Base-by-base conservation (phyloP, 257 asterid species). In the Scutellaria galericulata region DNA sequence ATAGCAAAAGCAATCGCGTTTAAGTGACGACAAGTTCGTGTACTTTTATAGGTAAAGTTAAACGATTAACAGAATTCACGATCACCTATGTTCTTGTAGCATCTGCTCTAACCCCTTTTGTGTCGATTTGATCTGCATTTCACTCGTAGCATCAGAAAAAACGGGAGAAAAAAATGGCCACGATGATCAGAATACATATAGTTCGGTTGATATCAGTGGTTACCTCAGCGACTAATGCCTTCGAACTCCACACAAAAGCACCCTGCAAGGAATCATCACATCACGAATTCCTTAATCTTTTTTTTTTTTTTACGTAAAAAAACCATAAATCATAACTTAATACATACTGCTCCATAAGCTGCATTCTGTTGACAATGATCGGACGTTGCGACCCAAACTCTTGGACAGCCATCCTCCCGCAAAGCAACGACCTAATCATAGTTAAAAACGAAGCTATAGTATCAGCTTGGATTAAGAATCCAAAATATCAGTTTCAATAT, bases 351-450 rank as follows among this genome's bases (percentile, higher is more conserved):
- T 77, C 97, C 97, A 80, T 88, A 75, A 65, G 97, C 97, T 70
- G 97, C 95, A 76, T 91, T 68, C 83, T 91, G 99, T 65, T 91
- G 96, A 81, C 79, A 56, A 72, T 61, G 90, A 82, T 94, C 99
- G 22, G 99, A 94, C 46, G 99, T 89, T 51, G 76, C 97, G 66
- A 94, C 97, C 99, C 99, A 94, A 51, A 94, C 99, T 88, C 83
- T 86, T 39, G 99, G 99, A 82, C 97, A 94, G 54, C 99, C 99
- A 82, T 94, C 99, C 72, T 80, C 86, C 88, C 82, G 88, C 81
- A 91, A 81, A 59, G 97, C 97, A 52, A 74, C 97, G 57, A 91
- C 97, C 99, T 94, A 75, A 70, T 72, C 53, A 62, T 37, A 51
- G 10, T 51, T 61, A 31, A 56, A 66, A 63, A 50, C 20, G 42